phyloP scores from a whole-genome alignment of 2,329 filamentous ascomycete genomes.

The Pezizomycotina sp. region DNA sequence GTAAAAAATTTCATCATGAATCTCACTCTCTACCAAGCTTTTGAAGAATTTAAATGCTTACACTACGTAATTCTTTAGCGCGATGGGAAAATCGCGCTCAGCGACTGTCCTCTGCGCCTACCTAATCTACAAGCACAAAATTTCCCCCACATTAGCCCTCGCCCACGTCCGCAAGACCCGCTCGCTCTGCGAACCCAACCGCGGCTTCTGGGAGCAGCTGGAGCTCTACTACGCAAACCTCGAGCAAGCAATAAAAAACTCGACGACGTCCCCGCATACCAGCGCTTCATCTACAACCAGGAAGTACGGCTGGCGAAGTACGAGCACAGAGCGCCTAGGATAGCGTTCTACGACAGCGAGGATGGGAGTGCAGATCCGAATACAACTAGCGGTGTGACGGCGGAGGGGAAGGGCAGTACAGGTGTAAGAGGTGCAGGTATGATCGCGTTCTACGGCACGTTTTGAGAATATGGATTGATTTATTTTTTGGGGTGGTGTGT shows the following conservation, averaged over 20 bases:
- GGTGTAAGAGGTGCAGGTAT: constrained; percentile 81
- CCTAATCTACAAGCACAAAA: constrained; percentile 50
- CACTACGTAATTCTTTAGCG: constrained; percentile 40
- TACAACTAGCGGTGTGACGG: constrained; percentile 19
- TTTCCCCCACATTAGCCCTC: constrained; percentile 43
- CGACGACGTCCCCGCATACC: constrained; percentile 58
- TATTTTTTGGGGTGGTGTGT: too few relatives aligned
- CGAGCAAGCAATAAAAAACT: constrained; percentile 47
- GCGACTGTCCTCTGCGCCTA: constrained; percentile 72
- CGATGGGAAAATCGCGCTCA: constrained; percentile 90
- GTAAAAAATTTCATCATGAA: constrained; percentile 32
- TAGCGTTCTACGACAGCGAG: constrained; percentile 68
- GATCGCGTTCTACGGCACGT: constrained; percentile 20
- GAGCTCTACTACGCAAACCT: constrained; percentile 76
- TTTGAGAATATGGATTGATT: background rate
- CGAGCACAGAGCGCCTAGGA: constrained; percentile 62
- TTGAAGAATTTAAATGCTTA: background rate
- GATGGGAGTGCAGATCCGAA: constrained; percentile 32
- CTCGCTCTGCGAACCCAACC: constrained; percentile 71
- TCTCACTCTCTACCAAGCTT: background rate
- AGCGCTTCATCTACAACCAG: constrained; percentile 55
- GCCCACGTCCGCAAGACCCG: constrained; percentile 51
- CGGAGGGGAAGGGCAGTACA: constrained; percentile 38
- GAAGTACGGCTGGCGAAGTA: constrained; percentile 52
- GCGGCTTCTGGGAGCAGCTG: constrained; percentile 80